phyloP scores from a whole-genome alignment of 2,329 filamentous ascomycete genomes.

The Neofusicoccum sp. region DNA sequence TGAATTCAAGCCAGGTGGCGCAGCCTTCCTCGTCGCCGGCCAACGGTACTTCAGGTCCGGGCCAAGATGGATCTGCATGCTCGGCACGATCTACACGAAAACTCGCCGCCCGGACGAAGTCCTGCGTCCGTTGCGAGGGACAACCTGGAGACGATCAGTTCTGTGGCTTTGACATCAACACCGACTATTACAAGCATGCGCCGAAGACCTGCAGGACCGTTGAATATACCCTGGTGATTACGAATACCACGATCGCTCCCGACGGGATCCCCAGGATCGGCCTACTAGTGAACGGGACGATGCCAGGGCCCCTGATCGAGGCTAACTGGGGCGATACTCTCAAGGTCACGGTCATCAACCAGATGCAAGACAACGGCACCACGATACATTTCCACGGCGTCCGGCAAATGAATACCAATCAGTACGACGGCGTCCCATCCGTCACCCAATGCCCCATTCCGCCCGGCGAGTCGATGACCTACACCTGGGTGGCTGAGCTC shows the following conservation, averaged over 20 bases:
- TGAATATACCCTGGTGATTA: conserved; percentile 46
- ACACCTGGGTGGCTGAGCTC: conserved; percentile 52
- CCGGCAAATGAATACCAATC: conserved; percentile 54
- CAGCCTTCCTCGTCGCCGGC: background rate
- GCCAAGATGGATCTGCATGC: background rate
- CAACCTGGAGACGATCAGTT: conserved; percentile 32
- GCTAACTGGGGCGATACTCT: conserved; percentile 49
- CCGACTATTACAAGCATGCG: conserved; percentile 36
- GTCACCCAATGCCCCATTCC: conserved; percentile 41
- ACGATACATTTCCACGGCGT: conserved; percentile 65
- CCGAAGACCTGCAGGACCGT: conserved; percentile 39
- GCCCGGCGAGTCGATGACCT: conserved; percentile 41
- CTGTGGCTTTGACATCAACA: conserved; percentile 36
- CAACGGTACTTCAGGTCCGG: background rate
- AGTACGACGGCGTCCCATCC: conserved; percentile 57
- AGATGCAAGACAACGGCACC: conserved; percentile 56
- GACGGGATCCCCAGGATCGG: conserved; percentile 46
- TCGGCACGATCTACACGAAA: background rate
- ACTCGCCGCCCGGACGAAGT: background rate
- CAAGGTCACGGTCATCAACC: conserved; percentile 49
- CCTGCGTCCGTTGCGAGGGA: conserved; percentile 30
- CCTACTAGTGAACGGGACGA: conserved; percentile 46
- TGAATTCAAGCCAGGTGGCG: background rate
- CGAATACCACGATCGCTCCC: conserved; percentile 44
- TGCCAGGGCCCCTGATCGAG: conserved; percentile 46